Percentiles rank a stretch among this genome's conserved stretches.
These are phyloP conservation scores for Spatholobus suberectus DNA, from an alignment of 306 rosid genomes.

Conservation along the genomic window DNA sequence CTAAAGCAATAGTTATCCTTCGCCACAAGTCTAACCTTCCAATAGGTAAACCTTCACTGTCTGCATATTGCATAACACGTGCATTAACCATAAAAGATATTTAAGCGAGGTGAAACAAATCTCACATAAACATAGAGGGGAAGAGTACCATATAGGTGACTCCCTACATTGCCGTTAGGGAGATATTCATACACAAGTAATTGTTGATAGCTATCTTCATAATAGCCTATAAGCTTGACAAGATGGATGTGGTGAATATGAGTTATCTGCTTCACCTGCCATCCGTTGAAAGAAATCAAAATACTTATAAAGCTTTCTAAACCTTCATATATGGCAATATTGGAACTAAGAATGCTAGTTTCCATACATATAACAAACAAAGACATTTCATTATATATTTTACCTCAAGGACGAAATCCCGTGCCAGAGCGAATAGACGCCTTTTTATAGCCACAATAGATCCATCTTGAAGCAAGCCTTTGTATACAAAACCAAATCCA, in stretches of 20 bases:
- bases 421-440: constrained; percentile 51
- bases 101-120: constrained; percentile 12
- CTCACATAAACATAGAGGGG: constrained; percentile 34
- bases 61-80: constrained; percentile 59
- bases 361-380: not conserved
- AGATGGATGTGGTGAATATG: constrained; percentile 60
- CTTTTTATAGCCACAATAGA: constrained; percentile 75
- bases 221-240: constrained; percentile 69
- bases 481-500: constrained; percentile 69
- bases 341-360: not conserved
- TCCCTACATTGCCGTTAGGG: constrained; percentile 72
- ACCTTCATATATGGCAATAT: not conserved
- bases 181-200: constrained; percentile 69
- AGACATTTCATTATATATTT: not conserved
- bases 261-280: constrained; percentile 65
- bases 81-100: constrained; percentile 9
- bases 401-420: constrained; percentile 61
- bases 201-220: constrained; percentile 65
- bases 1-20: constrained; percentile 68
- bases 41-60: constrained; percentile 63
- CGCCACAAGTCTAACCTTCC: constrained; percentile 66
- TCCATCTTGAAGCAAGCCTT: constrained; percentile 85
- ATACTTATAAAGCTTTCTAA: not conserved
- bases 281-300: constrained; percentile 8
- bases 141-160: constrained; percentile 68